Evolutionary conservation across 495 filamentous ascomycete species (phyloP).

Genomic region (Baudoinia panamericana): DNA sequence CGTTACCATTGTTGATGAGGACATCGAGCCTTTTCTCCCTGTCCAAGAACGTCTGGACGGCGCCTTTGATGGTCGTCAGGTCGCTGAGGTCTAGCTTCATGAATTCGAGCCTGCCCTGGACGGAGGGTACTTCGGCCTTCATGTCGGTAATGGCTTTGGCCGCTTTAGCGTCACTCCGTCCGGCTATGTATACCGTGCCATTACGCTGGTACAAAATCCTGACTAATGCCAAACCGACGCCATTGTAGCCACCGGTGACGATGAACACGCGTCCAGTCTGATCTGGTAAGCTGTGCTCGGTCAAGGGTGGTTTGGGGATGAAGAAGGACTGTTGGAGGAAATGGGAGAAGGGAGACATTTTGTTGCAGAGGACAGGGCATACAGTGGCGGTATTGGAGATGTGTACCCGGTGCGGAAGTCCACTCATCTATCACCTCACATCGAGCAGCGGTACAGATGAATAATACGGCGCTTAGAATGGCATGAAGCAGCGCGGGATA

Average conservation of each 20-base stretch:
- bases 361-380: too few species aligned
- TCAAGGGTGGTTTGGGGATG: constrained; percentile 15
- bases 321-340: constrained; percentile 13
- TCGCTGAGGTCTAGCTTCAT: constrained; percentile 36
- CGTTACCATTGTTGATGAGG: constrained; percentile 35
- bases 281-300: constrained; percentile 17
- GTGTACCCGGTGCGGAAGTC: too few species aligned
- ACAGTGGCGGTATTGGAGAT: too few species aligned
- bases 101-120: constrained; percentile 30
- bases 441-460: too few species aligned
- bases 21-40: constrained; percentile 36
- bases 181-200: constrained; percentile 40
- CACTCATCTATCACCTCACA: too few species aligned
- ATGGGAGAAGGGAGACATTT: too few species aligned
- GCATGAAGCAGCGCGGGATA: too few species aligned
- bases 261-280: constrained; percentile 27
- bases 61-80: constrained; percentile 33
- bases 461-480: too few species aligned
- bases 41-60: constrained; percentile 31
- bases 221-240: constrained; percentile 38
- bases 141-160: constrained; percentile 29
- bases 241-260: constrained; percentile 41
- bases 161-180: constrained; percentile 32
- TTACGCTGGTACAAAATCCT: constrained; percentile 36
- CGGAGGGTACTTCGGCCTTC: constrained; percentile 12